Base-by-base conservation (phyloP, 345 rosid species). In the Citrus reticulata region DNA sequence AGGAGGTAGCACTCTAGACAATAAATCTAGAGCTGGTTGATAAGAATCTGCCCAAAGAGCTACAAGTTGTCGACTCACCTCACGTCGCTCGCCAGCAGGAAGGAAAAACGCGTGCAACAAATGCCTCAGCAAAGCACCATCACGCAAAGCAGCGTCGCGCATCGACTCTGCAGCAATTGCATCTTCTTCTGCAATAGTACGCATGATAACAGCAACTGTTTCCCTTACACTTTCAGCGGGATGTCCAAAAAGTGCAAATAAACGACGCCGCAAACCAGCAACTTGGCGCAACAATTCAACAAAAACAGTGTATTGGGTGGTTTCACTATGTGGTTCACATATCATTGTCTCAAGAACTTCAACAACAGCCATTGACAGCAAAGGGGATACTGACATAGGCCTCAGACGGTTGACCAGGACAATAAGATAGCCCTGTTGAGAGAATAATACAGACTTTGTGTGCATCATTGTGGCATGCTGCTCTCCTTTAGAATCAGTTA, bases 41-140 rank as follows among this genome's bases (percentile, higher is more conserved):
- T 96, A 94, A 75, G 99, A 96, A 88, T 96, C 99, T 16, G 99
- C 99, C 99, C 99, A 96, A 68, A 96, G 93, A 80, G 98, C 99
- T 73, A 96, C 99, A 90, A 96, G 99, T 86, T 96, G 99, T 79
- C 90, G 91, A 87, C 98, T 96, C 79, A 96, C 95, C 84, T 94
- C 98, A 5, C 98, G 91, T 9, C 97, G 91, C 89, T 96, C 99
- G 79, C 97, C 97, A 78, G 93, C 86, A 83, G 95, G 92, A 86
- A 93, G 89, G 75, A 86, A 91, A 86, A 91, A 96, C 22, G 98
- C 97, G 85, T 94, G 92, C 81, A 92, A 89, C 75, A 96, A 87
- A 87, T 96, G 99, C 93, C 99, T 94, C 83, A 93, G 81, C 85
- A 96, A 79, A 82, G 99, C 99, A 83, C 98, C 99, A 84, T 96